Percentiles rank a stretch among this genome's conserved stretches.
Conservation (phyloP, 2,329 filamentous ascomycete genomes). For the Ascochyta clinopodiicola region DNA sequence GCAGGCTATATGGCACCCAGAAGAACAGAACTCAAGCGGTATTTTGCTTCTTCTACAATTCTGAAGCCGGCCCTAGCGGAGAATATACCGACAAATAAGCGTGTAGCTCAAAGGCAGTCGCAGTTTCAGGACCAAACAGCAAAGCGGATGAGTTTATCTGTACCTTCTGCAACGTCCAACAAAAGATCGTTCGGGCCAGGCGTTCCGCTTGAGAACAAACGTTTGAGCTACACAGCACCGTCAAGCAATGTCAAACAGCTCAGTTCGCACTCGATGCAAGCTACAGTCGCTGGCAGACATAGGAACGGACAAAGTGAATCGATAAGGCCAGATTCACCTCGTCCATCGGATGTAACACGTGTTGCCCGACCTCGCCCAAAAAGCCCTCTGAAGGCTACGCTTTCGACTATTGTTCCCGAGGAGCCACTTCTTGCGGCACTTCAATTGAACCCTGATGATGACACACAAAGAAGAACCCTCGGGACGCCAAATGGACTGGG, state of each 20-base stretch:
- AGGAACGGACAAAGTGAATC: slow-evolving; percentile 11
- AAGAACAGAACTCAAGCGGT: slow-evolving; percentile 22
- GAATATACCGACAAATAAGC: slow-evolving; percentile 29
- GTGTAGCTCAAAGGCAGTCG: slow-evolving; percentile 21
- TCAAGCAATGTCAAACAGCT: slow-evolving; percentile 24
- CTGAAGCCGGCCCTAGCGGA: slow-evolving; percentile 27
- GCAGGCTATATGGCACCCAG: slow-evolving; percentile 27
- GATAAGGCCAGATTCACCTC: neutral
- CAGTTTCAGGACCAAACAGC: slow-evolving; percentile 28
- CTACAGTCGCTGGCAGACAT: slow-evolving; percentile 30
- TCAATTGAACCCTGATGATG: slow-evolving; percentile 23
- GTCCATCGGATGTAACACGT: slow-evolving; percentile 2
- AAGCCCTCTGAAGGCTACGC: slow-evolving; percentile 21
- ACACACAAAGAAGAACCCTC: slow-evolving; percentile 28
- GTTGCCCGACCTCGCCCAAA: slow-evolving; percentile 22
- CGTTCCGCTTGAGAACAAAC: slow-evolving; percentile 24
- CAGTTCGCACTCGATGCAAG: slow-evolving; percentile 25
- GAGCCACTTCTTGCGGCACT: slow-evolving; percentile 14
- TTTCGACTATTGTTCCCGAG: slow-evolving; percentile 2
- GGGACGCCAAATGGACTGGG: slow-evolving; percentile 29
- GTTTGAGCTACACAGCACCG: slow-evolving; percentile 22
- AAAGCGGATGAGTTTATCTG: slow-evolving; percentile 28
- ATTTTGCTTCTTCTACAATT: slow-evolving; percentile 11
- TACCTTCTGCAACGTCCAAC: slow-evolving; percentile 16
- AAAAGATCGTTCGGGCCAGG: slow-evolving; percentile 27